Evolutionary conservation across 495 filamentous ascomycete species (phyloP).

Genomic region (Xylaria bambusicola): DNA sequence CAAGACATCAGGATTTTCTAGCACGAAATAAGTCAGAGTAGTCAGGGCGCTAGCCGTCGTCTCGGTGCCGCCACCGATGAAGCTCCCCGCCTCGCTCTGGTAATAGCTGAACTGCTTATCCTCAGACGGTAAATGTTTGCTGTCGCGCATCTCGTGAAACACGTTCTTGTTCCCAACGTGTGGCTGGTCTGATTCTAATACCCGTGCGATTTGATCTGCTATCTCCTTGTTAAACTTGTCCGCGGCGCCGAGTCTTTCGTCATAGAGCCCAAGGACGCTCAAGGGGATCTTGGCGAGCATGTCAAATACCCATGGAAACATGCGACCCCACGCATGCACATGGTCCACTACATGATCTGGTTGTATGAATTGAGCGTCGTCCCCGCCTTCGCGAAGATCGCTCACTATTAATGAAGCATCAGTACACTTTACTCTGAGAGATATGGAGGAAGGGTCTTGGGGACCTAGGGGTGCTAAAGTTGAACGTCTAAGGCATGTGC

Average conservation of each 20-base stretch:
- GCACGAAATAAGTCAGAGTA: constrained; percentile 39
- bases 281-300: not conserved
- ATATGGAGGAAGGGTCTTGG: too few relatives aligned
- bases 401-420: too few relatives aligned
- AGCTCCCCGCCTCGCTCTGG: constrained; percentile 41
- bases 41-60: constrained; percentile 45
- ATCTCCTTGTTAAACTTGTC: not conserved
- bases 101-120: constrained; percentile 41
- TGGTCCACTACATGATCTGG: constrained; percentile 1
- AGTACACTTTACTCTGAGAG: too few relatives aligned
- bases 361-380: constrained; percentile 23
- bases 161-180: constrained; percentile 1
- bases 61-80: constrained; percentile 53
- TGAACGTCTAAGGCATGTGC: too few relatives aligned
- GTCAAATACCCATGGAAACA: not conserved
- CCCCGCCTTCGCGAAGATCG: constrained; percentile 14
- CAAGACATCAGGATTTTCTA: constrained; percentile 34
- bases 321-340: not conserved
- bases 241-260: not conserved
- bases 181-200: not conserved
- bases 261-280: constrained; percentile 1
- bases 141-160: constrained; percentile 6
- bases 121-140: constrained; percentile 11
- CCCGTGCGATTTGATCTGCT: not conserved
- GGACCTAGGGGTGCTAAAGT: too few relatives aligned